Percentiles rank a stretch among this genome's conserved stretches.
phyloP scores from a whole-genome alignment of 768 basidiomycete species.

The Cystofilobasidium bisporidii region DNA sequence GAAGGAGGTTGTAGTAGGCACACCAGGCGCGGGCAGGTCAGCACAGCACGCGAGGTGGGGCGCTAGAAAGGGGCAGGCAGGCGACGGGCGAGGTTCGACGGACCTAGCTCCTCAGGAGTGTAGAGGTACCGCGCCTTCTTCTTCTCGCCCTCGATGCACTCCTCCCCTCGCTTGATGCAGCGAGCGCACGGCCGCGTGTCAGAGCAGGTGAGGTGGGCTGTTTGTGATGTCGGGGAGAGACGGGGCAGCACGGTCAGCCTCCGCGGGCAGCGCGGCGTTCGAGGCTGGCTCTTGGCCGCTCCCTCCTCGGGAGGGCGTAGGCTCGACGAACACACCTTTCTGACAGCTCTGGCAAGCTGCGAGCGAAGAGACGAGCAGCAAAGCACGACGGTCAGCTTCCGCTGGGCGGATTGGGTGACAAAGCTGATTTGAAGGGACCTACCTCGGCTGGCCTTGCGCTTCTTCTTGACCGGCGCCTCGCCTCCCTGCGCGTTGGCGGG shows the following conservation, averaged over 20 bases:
- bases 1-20: too few species aligned
- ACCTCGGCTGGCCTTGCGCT: constrained; percentile 18
- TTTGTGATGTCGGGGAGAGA: too few species aligned
- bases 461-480: background rate
- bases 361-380: background rate
- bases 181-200: constrained; percentile 74
- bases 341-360: constrained; percentile 25
- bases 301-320: too few species aligned
- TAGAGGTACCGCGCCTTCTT: constrained; percentile 98
- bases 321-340: constrained; percentile 17
- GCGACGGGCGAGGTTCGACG: constrained; percentile 20
- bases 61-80: too few species aligned
- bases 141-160: constrained; percentile 86
- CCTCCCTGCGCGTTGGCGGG: background rate
- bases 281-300: too few species aligned
- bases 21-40: background rate
- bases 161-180: constrained; percentile 82
- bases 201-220: constrained; percentile 10
- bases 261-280: too few species aligned
- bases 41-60: too few species aligned
- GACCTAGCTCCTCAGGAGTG: constrained; percentile 86
- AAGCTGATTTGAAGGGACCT: background rate
- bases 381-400: background rate
- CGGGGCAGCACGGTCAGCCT: too few species aligned
- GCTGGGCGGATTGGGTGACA: too few species aligned